These are phyloP conservation scores for Secale cereale DNA, from an alignment of 176 grass and related monocot species.

Conservation along the genomic window DNA sequence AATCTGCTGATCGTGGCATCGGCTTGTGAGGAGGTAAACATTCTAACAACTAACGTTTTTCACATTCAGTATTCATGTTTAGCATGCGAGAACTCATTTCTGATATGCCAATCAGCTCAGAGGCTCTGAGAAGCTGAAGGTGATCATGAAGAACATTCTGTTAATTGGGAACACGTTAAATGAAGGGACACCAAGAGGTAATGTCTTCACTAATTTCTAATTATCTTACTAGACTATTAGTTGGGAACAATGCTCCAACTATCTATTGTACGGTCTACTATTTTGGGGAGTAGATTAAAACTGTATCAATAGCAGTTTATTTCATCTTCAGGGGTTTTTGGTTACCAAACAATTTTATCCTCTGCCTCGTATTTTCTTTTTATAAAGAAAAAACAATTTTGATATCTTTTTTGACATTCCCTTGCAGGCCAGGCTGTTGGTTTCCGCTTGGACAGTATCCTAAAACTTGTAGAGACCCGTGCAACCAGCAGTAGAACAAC, in stretches of 20 bases:
- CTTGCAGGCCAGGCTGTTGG: slow-evolving; percentile 77
- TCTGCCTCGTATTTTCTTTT: not conserved
- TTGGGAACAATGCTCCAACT: not conserved
- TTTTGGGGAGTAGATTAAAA: not conserved
- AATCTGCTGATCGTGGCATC: slow-evolving; percentile 65
- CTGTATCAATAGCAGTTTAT: not conserved
- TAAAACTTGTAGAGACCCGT: slow-evolving; percentile 91
- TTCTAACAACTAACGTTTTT: slow-evolving; percentile 26
- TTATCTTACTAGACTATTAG: slow-evolving; percentile 11
- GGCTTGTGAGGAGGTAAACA: slow-evolving; percentile 88
- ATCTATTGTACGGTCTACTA: slow-evolving; percentile 8
- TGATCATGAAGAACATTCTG: slow-evolving; percentile 96
- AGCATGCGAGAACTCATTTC: slow-evolving; percentile 28
- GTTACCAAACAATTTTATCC: slow-evolving; percentile 11
- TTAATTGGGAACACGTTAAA: slow-evolving; percentile 90
- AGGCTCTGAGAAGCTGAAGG: slow-evolving; percentile 89
- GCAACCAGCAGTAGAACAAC: slow-evolving; percentile 76
- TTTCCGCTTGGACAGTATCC: slow-evolving; percentile 77
- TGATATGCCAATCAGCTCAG: slow-evolving; percentile 51
- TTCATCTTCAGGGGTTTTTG: slow-evolving; percentile 5
- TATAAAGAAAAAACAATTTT: too few relatives aligned
- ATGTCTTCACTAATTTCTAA: slow-evolving; percentile 2
- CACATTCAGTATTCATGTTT: slow-evolving; percentile 14
- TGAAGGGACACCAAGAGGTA: slow-evolving; percentile 95
- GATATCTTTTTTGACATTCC: slow-evolving; percentile 24